Percentiles rank a stretch among this genome's conserved stretches.
Conservation (phyloP, 257 asterid species). For the Asclepias syriaca region DNA sequence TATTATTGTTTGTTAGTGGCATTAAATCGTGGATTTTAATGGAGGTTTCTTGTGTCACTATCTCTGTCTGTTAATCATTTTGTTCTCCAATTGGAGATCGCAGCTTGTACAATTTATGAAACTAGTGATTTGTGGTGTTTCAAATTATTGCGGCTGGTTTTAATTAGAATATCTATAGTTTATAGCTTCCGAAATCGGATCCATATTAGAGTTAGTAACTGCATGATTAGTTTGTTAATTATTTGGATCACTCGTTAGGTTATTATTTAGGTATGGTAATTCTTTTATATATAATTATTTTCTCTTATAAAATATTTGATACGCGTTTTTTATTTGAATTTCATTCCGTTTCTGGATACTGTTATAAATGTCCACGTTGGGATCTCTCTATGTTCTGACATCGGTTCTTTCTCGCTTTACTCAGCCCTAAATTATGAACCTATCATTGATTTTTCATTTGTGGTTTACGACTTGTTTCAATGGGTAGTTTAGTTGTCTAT, state of each 20-base stretch:
- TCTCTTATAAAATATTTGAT: not conserved
- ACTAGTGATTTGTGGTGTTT: not conserved
- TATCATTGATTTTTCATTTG: not conserved
- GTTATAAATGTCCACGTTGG: not conserved
- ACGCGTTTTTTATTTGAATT: not conserved
- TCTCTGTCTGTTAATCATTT: not conserved
- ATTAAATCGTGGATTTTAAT: not conserved
- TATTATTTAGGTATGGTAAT: not conserved
- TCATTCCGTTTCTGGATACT: not conserved
- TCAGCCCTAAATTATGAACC: not conserved
- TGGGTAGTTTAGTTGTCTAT: not conserved
- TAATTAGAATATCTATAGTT: not conserved
- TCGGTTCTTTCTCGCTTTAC: not conserved
- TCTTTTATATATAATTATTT: not conserved
- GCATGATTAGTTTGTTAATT: constrained; percentile 1
- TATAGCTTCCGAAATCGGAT: not conserved
- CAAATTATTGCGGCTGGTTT: not conserved
- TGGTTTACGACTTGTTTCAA: not conserved
- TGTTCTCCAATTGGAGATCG: constrained; percentile 8
- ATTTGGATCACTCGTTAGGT: not conserved
- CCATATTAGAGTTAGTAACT: not conserved
- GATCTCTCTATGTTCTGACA: not conserved
- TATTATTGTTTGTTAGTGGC: not conserved
- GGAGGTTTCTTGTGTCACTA: not conserved
- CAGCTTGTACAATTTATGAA: not conserved